These are phyloP conservation scores for Diaporthe sp. DNA, from an alignment of 2,329 filamentous ascomycete genomes.

Conservation along the genomic window DNA sequence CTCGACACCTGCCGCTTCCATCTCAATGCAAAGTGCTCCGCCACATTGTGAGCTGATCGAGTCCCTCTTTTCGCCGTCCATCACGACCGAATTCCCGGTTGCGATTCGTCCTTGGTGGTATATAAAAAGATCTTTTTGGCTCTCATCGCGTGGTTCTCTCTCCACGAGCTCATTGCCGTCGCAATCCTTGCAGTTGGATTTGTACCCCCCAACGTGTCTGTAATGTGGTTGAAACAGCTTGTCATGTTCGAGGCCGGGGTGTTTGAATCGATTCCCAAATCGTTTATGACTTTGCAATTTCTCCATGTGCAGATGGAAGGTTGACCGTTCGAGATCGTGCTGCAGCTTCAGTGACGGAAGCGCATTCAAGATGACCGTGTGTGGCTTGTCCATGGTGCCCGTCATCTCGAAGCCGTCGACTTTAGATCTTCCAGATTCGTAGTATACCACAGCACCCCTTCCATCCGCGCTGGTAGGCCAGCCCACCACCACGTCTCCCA, in stretches of 20 bases:
- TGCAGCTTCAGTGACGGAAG: constrained; percentile 11
- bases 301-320: neutral
- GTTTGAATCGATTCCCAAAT: neutral
- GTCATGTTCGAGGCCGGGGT: constrained; percentile 12
- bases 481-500: constrained; percentile 38
- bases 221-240: neutral
- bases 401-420: neutral
- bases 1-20: constrained; percentile 48
- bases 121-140: neutral
- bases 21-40: constrained; percentile 46
- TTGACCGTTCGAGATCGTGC: neutral
- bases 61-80: constrained; percentile 49
- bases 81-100: constrained; percentile 53
- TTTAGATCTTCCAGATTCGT: constrained; percentile 43
- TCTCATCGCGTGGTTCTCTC: neutral
- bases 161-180: neutral
- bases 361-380: constrained; percentile 6
- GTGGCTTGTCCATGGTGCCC: neutral
- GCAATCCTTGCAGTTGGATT: neutral
- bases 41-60: constrained; percentile 40
- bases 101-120: constrained; percentile 46
- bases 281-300: neutral
- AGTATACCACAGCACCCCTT: constrained; percentile 43
- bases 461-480: constrained; percentile 40
- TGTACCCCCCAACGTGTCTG: neutral